Percentiles rank a stretch among this genome's conserved stretches.
Conservation (phyloP, 805 yeast species). For the Candida ulmi region DNA sequence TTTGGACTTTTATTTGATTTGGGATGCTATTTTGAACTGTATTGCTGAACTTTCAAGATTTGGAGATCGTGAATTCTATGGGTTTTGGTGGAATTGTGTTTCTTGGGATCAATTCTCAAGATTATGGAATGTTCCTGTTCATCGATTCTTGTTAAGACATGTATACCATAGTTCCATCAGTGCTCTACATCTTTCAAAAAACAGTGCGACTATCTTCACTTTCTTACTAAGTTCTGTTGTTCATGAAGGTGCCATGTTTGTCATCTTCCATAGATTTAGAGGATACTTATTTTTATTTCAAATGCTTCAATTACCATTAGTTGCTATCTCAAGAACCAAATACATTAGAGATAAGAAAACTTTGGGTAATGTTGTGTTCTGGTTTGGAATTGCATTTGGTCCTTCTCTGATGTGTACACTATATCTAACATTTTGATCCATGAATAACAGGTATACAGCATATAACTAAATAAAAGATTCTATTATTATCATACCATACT, state of each 20-base stretch:
- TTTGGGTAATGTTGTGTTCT: conserved; percentile 77
- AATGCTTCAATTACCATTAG: conserved; percentile 82
- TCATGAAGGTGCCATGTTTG: conserved; percentile 92
- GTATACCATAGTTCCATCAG: conserved; percentile 90
- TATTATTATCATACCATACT: too few species aligned
- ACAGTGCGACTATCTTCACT: conserved; percentile 69
- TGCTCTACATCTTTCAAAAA: conserved; percentile 58
- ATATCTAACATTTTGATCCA: conserved; percentile 60
- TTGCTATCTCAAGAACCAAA: conserved; percentile 54
- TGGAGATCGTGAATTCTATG: conserved; percentile 90
- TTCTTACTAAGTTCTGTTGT: conserved; percentile 74
- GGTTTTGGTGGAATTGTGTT: conserved; percentile 96
- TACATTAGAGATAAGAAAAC: conserved; percentile 49
- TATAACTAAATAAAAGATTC: too few species aligned
- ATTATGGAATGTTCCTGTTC: conserved; percentile 94
- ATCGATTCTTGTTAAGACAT: conserved; percentile 81
- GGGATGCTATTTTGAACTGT: conserved; percentile 91
- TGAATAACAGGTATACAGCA: too few species aligned
- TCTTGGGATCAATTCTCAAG: conserved; percentile 93
- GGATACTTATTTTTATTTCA: conserved; percentile 79
- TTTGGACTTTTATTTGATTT: conserved; percentile 79
- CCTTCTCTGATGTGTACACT: conserved; percentile 85
- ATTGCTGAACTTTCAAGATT: conserved; percentile 83
- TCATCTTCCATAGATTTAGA: conserved; percentile 71
- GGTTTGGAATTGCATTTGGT: conserved; percentile 88